phyloP scores from a whole-genome alignment of 371 early-diverging fungal genomes.

The Mucor circinelloides region DNA sequence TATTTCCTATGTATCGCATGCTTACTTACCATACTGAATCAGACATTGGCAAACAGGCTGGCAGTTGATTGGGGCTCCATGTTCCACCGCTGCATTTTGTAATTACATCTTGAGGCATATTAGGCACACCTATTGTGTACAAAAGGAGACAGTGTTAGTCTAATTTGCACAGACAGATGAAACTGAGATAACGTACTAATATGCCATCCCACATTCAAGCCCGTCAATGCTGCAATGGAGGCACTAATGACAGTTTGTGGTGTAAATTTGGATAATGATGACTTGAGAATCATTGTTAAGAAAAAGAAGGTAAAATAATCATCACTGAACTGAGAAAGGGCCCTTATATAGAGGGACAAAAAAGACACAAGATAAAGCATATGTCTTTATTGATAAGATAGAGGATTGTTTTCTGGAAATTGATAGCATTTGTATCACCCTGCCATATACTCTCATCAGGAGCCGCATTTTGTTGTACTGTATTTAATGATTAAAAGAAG shows the following conservation, averaged over 20 bases:
- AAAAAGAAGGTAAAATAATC: too few relatives aligned
- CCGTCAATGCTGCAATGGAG: slow-evolving; percentile 39
- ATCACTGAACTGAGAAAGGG: too few relatives aligned
- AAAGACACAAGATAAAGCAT: neutral
- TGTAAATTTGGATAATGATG: neutral
- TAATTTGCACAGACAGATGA: neutral
- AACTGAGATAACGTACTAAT: slow-evolving; percentile 28
- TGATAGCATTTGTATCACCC: neutral
- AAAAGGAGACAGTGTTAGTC: neutral
- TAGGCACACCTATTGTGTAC: slow-evolving; percentile 38
- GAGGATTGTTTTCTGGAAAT: neutral
- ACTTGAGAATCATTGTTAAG: neutral
- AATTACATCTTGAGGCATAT: slow-evolving; percentile 44
- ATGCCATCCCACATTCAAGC: slow-evolving; percentile 46
- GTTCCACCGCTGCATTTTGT: slow-evolving; percentile 14
- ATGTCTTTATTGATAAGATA: neutral
- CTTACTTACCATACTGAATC: slow-evolving; percentile 30
- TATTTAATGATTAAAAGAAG: neutral
- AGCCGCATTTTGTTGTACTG: neutral
- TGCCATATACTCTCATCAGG: neutral
- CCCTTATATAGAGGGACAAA: too few relatives aligned
- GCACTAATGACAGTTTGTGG: slow-evolving; percentile 20
- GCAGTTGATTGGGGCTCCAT: slow-evolving; percentile 14
- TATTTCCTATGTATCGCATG: neutral
- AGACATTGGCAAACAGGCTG: slow-evolving; percentile 46